Evolutionary conservation across 2,329 filamentous ascomycete genomes (phyloP).

Genomic region (Aspergillus phoenicis): DNA sequence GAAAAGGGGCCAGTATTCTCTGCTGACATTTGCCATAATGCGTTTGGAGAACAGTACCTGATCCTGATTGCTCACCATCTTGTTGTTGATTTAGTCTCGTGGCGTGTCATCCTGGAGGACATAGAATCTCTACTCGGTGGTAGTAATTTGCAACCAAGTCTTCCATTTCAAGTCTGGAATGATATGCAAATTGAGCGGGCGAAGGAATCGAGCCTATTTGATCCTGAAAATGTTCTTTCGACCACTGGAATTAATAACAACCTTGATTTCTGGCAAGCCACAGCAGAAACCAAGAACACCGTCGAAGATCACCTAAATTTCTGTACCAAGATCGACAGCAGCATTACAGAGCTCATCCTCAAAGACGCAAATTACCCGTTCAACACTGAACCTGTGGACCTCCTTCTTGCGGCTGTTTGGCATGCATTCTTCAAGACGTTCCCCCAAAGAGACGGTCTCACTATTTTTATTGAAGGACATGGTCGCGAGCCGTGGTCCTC

Average conservation of each 20-base stretch:
- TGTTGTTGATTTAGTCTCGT: background rate
- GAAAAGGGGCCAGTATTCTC: background rate
- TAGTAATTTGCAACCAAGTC: no score
- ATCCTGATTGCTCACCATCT: background rate
- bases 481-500: conserved; percentile 22
- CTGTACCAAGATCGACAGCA: background rate
- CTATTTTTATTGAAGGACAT: conserved; percentile 28
- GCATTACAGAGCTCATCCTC: background rate
- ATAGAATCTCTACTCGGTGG: background rate
- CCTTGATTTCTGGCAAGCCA: background rate
- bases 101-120: background rate
- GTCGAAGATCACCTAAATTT: background rate
- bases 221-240: background rate
- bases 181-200: no score
- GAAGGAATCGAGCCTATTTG: background rate
- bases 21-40: background rate
- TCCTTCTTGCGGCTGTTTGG: conserved; percentile 22
- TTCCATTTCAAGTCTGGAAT: no score
- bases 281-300: background rate
- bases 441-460: conserved; percentile 12
- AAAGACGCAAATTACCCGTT: conserved; percentile 13
- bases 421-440: conserved; percentile 21
- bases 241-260: background rate
- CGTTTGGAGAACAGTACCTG: background rate
- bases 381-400: conserved; percentile 24